phyloP scores from a whole-genome alignment of 2,329 filamentous ascomycete species.

The Atkinsonella texensis region DNA sequence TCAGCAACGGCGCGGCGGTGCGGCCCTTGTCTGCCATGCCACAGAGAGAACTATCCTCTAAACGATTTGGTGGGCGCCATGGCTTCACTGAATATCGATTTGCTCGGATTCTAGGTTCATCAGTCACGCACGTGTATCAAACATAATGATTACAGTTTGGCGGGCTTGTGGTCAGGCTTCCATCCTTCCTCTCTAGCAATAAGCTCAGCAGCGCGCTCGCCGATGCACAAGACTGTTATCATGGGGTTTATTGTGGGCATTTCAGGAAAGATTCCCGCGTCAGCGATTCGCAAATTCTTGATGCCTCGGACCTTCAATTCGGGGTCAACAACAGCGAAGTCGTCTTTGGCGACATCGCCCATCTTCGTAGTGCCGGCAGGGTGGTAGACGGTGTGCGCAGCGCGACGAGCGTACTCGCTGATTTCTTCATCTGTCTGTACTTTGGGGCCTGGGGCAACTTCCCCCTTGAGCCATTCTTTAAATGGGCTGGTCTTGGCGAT shows the following conservation, averaged over 20 bases:
- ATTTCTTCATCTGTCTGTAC: conserved; percentile 69
- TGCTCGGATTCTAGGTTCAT: too few relatives aligned
- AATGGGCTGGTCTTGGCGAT: conserved; percentile 67
- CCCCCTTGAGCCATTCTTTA: conserved; percentile 70
- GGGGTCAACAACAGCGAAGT: conserved; percentile 68
- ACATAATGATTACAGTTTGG: conserved; percentile 17
- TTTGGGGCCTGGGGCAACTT: conserved; percentile 65
- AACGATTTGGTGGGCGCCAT: too few relatives aligned
- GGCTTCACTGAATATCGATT: too few relatives aligned
- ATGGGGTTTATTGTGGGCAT: conserved; percentile 85
- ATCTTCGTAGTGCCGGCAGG: conserved; percentile 85
- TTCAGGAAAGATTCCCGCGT: conserved; percentile 79
- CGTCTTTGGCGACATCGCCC: conserved; percentile 59
- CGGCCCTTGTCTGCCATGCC: too few relatives aligned
- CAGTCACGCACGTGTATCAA: too few relatives aligned
- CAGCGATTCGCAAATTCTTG: conserved; percentile 64
- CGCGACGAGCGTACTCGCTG: conserved; percentile 67
- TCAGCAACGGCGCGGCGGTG: too few relatives aligned
- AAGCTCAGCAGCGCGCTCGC: conserved; percentile 74
- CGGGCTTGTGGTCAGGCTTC: conserved; percentile 20
- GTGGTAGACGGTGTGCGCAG: conserved; percentile 83
- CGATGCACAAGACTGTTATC: conserved; percentile 76
- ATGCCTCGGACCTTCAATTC: conserved; percentile 61
- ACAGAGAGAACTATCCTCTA: too few relatives aligned
- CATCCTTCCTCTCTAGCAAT: conserved; percentile 55